Base-by-base conservation (phyloP, 164 flowering plant species). In the Dillenia suffruticosa region DNA sequence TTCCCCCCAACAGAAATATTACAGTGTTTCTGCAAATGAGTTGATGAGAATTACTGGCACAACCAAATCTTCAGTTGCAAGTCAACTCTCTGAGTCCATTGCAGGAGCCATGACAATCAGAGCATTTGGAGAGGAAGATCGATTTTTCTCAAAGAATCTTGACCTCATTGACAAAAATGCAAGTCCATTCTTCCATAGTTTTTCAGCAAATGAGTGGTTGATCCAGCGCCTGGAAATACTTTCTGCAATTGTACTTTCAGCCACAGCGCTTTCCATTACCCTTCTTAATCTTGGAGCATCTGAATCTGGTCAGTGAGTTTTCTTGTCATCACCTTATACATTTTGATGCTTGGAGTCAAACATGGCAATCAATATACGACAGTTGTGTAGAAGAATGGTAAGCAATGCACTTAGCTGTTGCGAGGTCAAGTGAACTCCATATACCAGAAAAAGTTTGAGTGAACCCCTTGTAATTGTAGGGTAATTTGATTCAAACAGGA, bases 131-230 rank as follows among this genome's bases (percentile, higher is more conserved):
- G 71, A 83, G 70, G 86, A 89, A 73, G 81, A 82, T 0, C 67
- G 81, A 12, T 87, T 87, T 72, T 75, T 73, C 63, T 32, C 66
- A 1, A 80, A 82, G 72, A 74, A 78, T 68, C 53, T 90, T 8
- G 66, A 72, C 32, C 74, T 84, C 13, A 74, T 88, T 44, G 87
- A 92, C 61, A 66, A 68, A 63, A 84, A 92, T 81, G 87, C 88
- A 15, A 84, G 87, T 40, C 75, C 94, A 3, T 78, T 66, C 69
- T 88, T 88, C 68, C 90, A 88, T 55, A 82, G 54, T 54, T 82
- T 84, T 74, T 68, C 95, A 24, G 90, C 98, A 57, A 85, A 74
- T 63, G 93, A 90, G 63, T 90, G 98, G 95, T 65, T 88, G 77
- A 82, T 88, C 57, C 84, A 76, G 57, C 79, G 93, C 15, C 62